These are phyloP conservation scores for Cytidiella melzeri DNA, from an alignment of 768 basidiomycete genomes.

Conservation along the genomic window DNA sequence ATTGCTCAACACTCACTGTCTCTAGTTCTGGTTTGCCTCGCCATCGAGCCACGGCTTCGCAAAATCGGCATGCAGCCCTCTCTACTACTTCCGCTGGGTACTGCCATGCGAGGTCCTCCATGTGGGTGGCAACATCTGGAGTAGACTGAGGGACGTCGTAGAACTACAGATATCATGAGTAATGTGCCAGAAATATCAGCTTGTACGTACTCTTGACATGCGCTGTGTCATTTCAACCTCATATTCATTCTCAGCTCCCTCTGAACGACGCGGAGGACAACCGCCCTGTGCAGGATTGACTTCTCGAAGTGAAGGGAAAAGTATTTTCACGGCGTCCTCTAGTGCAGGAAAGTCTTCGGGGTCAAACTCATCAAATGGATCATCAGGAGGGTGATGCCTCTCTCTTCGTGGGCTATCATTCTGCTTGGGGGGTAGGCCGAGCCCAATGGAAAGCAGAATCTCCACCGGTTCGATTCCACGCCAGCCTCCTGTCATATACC, in stretches of 20 bases:
- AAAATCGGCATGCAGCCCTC: conserved; percentile 69
- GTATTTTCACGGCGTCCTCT: conserved; percentile 54
- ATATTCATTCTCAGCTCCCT: conserved; percentile 63
- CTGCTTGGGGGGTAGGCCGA: conserved; percentile 33
- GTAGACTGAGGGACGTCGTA: conserved; percentile 67
- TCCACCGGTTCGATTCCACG: conserved; percentile 63
- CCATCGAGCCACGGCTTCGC: conserved; percentile 79
- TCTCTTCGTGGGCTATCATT: background rate
- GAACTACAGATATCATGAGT: conserved; percentile 44
- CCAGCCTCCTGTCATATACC: conserved; percentile 81
- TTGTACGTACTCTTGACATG: conserved; percentile 52
- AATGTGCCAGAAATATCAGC: conserved; percentile 5
- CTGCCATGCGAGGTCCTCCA: conserved; percentile 73
- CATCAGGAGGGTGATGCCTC: conserved; percentile 9
- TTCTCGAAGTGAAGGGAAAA: conserved; percentile 49
- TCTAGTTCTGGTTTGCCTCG: conserved; percentile 81
- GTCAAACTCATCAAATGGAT: conserved; percentile 53
- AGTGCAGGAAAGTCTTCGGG: conserved; percentile 74
- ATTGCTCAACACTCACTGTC: conserved; percentile 38
- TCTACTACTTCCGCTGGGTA: conserved; percentile 82
- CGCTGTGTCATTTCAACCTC: conserved; percentile 70
- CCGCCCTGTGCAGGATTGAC: conserved; percentile 28
- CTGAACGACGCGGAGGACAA: conserved; percentile 27
- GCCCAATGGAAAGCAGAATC: conserved; percentile 66
- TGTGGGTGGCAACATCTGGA: conserved; percentile 70